Evolutionary conservation across 139 green algal species (phyloP).

Genomic region (Marvania coccoides): DNA sequence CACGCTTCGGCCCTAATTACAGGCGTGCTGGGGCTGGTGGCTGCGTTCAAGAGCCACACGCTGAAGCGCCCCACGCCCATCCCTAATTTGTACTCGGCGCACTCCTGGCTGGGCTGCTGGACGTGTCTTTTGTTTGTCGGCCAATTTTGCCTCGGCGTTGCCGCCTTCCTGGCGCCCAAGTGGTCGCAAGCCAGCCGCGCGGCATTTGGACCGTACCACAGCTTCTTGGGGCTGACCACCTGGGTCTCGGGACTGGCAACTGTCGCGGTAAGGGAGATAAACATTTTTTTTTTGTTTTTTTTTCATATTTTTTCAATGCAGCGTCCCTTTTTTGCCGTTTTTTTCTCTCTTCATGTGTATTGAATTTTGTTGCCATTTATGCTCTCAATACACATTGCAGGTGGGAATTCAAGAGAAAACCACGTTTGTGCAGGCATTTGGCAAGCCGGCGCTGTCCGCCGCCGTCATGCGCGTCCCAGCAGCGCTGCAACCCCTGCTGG

Average conservation of each 20-base stretch:
- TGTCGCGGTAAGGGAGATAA: conserved; percentile 11
- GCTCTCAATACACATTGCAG: background rate
- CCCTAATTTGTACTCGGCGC: conserved; percentile 56
- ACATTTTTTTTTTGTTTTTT: background rate
- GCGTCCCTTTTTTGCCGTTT: too few relatives aligned
- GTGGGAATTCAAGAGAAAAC: conserved; percentile 55
- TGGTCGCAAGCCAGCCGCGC: background rate
- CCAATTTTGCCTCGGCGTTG: conserved; percentile 23
- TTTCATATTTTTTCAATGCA: too few relatives aligned
- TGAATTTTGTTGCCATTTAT: background rate
- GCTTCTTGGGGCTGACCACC: conserved; percentile 22
- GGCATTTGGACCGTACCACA: conserved; percentile 25
- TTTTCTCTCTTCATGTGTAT: background rate
- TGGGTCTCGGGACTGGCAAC: conserved; percentile 26
- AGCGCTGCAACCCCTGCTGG: conserved; percentile 25
- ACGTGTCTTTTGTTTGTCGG: conserved; percentile 22
- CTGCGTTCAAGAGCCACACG: conserved; percentile 51
- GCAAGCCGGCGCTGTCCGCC: conserved; percentile 19
- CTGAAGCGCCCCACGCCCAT: conserved; percentile 49
- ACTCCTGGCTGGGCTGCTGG: conserved; percentile 34
- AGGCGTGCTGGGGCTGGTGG: conserved; percentile 28
- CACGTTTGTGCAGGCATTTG: conserved; percentile 40
- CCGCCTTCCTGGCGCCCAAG: conserved; percentile 30
- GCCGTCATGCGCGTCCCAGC: conserved; percentile 26
- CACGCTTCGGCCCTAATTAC: conserved; percentile 26